Evolutionary conservation across 208 protist species (phyloP).

Genomic region (Leishmania turanica): DNA sequence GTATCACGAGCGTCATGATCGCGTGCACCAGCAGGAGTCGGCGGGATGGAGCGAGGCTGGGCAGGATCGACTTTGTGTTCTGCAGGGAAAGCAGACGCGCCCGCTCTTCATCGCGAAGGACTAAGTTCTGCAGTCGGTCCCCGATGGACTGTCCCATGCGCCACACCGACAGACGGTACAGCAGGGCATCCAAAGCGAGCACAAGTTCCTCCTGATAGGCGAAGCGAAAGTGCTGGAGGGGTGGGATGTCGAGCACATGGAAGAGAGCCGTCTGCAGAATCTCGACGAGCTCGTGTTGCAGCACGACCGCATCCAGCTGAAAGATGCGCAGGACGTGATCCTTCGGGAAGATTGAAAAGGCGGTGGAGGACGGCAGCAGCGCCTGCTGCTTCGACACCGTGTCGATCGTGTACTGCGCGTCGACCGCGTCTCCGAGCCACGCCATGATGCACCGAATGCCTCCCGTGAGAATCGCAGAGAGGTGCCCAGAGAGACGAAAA

Average conservation of each 20-base stretch:
- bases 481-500: background rate
- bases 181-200: slow-evolving; percentile 58
- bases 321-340: slow-evolving; percentile 83
- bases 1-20: slow-evolving; percentile 68
- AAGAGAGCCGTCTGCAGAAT: slow-evolving; percentile 71
- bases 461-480: background rate
- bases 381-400: slow-evolving; percentile 86
- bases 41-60: slow-evolving; percentile 66
- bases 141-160: slow-evolving; percentile 71
- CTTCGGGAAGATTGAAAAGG: slow-evolving; percentile 75
- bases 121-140: slow-evolving; percentile 85
- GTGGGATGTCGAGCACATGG: slow-evolving; percentile 67
- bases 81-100: slow-evolving; percentile 50
- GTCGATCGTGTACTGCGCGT: slow-evolving; percentile 69
- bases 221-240: slow-evolving; percentile 70
- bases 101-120: slow-evolving; percentile 77
- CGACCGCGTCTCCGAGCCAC: slow-evolving; percentile 63
- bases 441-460: slow-evolving; percentile 38
- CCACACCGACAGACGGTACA: slow-evolving; percentile 83
- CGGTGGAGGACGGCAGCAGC: slow-evolving; percentile 57
- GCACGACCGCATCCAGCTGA: slow-evolving; percentile 73
- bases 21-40: slow-evolving; percentile 71
- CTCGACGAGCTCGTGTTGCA: slow-evolving; percentile 80
- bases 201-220: slow-evolving; percentile 82
- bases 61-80: slow-evolving; percentile 53